Percentiles rank a stretch among this genome's conserved stretches.
phyloP scores from a whole-genome alignment of 768 basidiomycete genomes.

The Phanerodontia chrysosporium region DNA sequence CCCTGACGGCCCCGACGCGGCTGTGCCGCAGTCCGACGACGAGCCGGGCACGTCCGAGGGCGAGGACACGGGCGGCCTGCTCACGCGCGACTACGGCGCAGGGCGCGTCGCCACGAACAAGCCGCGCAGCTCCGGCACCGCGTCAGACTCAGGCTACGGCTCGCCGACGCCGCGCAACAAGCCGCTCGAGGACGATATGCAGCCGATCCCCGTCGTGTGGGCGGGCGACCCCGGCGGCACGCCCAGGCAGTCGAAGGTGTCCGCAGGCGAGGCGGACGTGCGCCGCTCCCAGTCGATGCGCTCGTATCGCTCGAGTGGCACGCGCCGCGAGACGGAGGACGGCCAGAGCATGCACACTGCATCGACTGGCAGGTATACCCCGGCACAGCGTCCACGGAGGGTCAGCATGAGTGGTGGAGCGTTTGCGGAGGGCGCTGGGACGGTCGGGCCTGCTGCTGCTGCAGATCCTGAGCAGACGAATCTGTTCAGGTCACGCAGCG shows the following conservation, averaged over 20 bases:
- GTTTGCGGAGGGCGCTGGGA: constrained; percentile 53
- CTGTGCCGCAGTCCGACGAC: neutral
- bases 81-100: neutral
- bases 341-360: constrained; percentile 16
- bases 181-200: constrained; percentile 2
- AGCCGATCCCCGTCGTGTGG: constrained; percentile 25
- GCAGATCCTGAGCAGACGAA: constrained; percentile 38
- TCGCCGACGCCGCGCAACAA: constrained; percentile 7
- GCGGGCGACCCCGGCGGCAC: neutral
- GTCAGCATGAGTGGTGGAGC: constrained; percentile 26
- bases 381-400: constrained; percentile 10
- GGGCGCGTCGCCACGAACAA: neutral
- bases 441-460: constrained; percentile 42
- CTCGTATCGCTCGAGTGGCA: constrained; percentile 16
- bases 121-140: neutral
- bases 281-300: constrained; percentile 19
- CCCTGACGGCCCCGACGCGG: neutral
- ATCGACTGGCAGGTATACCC: constrained; percentile 14
- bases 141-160: constrained; percentile 21
- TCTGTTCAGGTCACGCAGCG: constrained; percentile 32
- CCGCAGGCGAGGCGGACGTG: neutral
- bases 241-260: neutral
- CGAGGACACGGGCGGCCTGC: neutral
- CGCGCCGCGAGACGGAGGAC: constrained; percentile 6
- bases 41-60: neutral